Evolutionary conservation across 106 monocot species (phyloP).

Genomic region (Allium fistulosum): DNA sequence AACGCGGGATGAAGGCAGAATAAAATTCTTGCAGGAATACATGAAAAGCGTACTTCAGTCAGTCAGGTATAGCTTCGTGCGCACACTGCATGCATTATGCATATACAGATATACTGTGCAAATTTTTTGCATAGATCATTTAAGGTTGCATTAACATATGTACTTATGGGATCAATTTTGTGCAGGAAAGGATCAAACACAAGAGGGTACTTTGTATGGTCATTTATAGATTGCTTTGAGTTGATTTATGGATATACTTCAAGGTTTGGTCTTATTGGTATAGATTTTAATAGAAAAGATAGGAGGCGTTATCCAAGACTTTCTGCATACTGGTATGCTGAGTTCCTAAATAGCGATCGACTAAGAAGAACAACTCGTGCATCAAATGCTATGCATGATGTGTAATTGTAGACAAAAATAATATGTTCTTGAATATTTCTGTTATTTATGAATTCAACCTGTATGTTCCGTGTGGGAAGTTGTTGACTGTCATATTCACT

Average conservation of each 20-base stretch:
- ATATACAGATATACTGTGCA: too few relatives aligned
- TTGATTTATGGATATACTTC: conserved; percentile 20
- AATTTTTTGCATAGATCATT: too few relatives aligned
- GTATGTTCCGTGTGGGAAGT: too few relatives aligned
- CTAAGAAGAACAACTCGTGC: not conserved
- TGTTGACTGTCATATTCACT: too few relatives aligned
- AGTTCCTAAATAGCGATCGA: conserved; percentile 1
- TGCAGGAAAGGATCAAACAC: conserved; percentile 64
- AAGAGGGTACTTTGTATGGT: conserved; percentile 70
- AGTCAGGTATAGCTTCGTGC: not conserved
- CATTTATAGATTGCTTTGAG: conserved; percentile 54
- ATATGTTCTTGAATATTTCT: too few relatives aligned
- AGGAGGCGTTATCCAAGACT: conserved; percentile 27
- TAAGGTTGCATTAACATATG: too few relatives aligned
- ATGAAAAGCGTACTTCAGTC: conserved; percentile 13
- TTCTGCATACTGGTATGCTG: conserved; percentile 37
- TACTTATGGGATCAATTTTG: not conserved
- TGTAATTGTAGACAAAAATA: too few relatives aligned
- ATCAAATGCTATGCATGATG: not conserved
- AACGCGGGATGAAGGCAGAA: conserved; percentile 4
- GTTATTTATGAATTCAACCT: too few relatives aligned
- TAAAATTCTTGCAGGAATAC: conserved; percentile 9
- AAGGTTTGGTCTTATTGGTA: conserved; percentile 31
- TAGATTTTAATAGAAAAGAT: conserved; percentile 30
- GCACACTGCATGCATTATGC: too few relatives aligned